Conservation (phyloP, 2,329 filamentous ascomycete genomes). For the Pyrenochaeta sp. region DNA sequence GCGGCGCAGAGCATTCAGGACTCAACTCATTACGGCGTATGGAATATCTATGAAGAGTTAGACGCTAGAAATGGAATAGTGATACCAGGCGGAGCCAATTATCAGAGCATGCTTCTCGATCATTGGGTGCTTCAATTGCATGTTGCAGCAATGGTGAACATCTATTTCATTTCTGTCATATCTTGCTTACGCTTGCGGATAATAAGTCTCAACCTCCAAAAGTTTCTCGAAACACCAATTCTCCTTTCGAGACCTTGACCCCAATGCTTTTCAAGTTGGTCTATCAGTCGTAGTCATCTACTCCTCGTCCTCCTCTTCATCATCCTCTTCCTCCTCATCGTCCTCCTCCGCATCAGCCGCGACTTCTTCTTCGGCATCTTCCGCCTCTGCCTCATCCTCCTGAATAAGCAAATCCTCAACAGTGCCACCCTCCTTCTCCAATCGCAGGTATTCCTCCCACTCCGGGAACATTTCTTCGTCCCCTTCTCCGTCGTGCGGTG, state of each 20-base stretch:
- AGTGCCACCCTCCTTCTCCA: conserved; percentile 76
- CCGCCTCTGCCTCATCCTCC: conserved; percentile 44
- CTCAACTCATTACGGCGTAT: not conserved
- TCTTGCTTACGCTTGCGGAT: no score
- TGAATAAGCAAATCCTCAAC: conserved; percentile 48
- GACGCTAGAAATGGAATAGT: no score
- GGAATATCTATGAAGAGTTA: not conserved
- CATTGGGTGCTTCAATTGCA: no score
- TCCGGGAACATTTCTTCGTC: conserved; percentile 90
- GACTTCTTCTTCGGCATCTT: conserved; percentile 44
- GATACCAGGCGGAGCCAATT: no score
- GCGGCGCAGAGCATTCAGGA: no score
- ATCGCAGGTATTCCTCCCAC: conserved; percentile 87
- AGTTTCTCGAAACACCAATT: not conserved
- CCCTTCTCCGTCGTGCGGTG: conserved; percentile 68
- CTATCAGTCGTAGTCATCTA: not conserved
- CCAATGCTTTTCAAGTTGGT: not conserved
- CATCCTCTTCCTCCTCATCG: conserved; percentile 36
- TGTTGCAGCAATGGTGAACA: no score
- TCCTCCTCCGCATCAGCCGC: conserved; percentile 42
- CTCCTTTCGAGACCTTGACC: not conserved
- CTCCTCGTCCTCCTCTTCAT: conserved; percentile 25
- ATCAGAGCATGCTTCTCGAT: no score
- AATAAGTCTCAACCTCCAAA: not conserved
- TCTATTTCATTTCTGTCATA: no score